phyloP scores from a whole-genome alignment of 1,139 yeast species.

The Suhomyces wounanorum region DNA sequence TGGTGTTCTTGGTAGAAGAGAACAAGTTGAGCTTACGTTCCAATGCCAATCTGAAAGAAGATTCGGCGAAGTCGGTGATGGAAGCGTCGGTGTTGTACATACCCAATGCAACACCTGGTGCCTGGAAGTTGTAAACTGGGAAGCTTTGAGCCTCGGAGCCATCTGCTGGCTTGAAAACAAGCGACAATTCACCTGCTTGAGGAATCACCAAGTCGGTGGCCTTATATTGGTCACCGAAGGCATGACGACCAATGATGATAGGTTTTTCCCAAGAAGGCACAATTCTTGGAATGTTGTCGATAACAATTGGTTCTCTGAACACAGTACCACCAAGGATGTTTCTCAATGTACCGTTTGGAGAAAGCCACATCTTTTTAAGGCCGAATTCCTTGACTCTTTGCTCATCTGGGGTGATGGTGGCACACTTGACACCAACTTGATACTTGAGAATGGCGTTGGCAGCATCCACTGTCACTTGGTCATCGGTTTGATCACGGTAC shows the following conservation, averaged over 20 bases:
- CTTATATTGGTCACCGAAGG: conserved; percentile 82
- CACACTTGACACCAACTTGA: conserved; percentile 85
- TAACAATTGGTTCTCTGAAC: conserved; percentile 80
- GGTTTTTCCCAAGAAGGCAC: conserved; percentile 82
- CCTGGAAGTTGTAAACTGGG: conserved; percentile 61
- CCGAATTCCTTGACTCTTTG: conserved; percentile 75
- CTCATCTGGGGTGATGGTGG: conserved; percentile 85
- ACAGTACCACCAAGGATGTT: conserved; percentile 83
- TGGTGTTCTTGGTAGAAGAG: conserved; percentile 78
- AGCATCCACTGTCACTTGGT: conserved; percentile 71
- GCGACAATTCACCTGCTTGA: conserved; percentile 66
- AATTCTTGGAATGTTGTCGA: conserved; percentile 73
- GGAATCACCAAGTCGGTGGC: conserved; percentile 74
- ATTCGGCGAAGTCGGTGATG: conserved; percentile 75
- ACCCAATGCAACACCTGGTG: conserved; percentile 73
- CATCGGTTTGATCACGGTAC: conserved; percentile 71
- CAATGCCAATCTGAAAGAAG: conserved; percentile 75
- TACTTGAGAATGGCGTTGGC: conserved; percentile 74
- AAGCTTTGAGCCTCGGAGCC: conserved; percentile 52
- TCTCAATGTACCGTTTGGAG: conserved; percentile 84
- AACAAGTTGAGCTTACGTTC: conserved; percentile 65
- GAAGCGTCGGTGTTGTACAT: conserved; percentile 86
- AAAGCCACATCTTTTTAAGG: conserved; percentile 80
- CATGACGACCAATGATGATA: conserved; percentile 83
- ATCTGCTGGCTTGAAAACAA: conserved; percentile 63